These are phyloP conservation scores for Zymoseptoria ardabiliae DNA, from an alignment of 2,329 filamentous ascomycete species.

Conservation along the genomic window DNA sequence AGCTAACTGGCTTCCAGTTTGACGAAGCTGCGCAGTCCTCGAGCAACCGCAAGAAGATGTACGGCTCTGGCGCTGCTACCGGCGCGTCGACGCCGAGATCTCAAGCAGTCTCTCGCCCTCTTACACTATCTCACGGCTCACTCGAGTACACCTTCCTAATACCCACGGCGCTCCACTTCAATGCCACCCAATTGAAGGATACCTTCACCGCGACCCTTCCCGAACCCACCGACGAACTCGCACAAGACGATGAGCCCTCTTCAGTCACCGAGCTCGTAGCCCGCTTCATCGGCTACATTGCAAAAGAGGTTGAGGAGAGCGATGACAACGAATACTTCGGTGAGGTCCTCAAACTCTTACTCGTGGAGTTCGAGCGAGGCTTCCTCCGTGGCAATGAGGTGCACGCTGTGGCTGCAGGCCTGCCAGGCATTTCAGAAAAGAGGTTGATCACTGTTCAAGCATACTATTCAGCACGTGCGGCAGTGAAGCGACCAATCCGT, in stretches of 20 bases:
- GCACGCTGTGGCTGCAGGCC: slow-evolving; percentile 74
- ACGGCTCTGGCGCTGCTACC: slow-evolving; percentile 54
- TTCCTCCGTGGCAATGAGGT: slow-evolving; percentile 95
- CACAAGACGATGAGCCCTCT: slow-evolving; percentile 97
- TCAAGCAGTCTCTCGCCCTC: slow-evolving; percentile 81
- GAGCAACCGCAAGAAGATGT: slow-evolving; percentile 17
- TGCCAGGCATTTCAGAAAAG: slow-evolving; percentile 88
- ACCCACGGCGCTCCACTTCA: slow-evolving; percentile 91
- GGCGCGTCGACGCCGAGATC: slow-evolving; percentile 94
- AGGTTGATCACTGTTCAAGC: slow-evolving; percentile 82
- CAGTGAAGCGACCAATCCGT: slow-evolving; percentile 77
- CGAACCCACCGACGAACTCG: slow-evolving; percentile 88
- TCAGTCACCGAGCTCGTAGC: slow-evolving; percentile 88
- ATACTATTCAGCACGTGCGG: slow-evolving; percentile 85
- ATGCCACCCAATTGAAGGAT: slow-evolving; percentile 89
- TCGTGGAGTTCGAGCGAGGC: slow-evolving; percentile 93
- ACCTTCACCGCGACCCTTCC: slow-evolving; percentile 80
- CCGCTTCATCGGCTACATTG: slow-evolving; percentile 85
- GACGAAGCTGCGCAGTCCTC: slow-evolving; percentile 10
- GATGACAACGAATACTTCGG: slow-evolving; percentile 89
- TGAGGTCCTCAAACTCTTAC: slow-evolving; percentile 82
- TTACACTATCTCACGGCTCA: slow-evolving; percentile 84
- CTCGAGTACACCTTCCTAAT: slow-evolving; percentile 96
- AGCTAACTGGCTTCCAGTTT: slow-evolving; percentile 17
- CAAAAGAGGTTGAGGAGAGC: slow-evolving; percentile 80